Conservation (phyloP, 2,329 filamentous ascomycete genomes). For the Verticillium tricorpus region DNA sequence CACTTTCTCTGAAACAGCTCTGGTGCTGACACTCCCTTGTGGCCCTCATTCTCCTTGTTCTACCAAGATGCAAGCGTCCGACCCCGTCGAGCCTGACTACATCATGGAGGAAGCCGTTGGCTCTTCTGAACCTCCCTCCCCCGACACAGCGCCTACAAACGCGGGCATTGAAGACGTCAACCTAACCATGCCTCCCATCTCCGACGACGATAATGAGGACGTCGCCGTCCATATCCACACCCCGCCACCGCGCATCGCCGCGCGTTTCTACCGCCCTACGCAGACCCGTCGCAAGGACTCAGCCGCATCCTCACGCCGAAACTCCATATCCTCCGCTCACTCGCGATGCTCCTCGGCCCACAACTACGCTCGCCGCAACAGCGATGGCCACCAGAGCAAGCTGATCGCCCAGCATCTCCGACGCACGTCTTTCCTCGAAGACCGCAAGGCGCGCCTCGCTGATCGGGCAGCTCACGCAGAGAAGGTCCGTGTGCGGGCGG, state of each 20-base stretch:
- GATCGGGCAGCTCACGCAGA: conserved; percentile 79
- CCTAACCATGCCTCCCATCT: conserved; percentile 31
- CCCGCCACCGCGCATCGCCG: conserved; percentile 72
- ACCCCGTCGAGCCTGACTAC: background rate
- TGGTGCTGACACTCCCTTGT: background rate
- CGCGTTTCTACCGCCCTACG: conserved; percentile 68
- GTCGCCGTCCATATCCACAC: conserved; percentile 40
- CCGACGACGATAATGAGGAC: conserved; percentile 27
- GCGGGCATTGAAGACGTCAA: conserved; percentile 28
- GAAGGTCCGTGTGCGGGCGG: conserved; percentile 73
- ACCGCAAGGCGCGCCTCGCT: conserved; percentile 72
- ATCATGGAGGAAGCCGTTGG: conserved; percentile 27
- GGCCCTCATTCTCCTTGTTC: background rate
- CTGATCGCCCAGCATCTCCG: conserved; percentile 75
- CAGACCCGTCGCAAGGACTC: conserved; percentile 68
- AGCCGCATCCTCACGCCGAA: conserved; percentile 72
- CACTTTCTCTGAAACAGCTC: background rate
- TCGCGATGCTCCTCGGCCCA: conserved; percentile 61
- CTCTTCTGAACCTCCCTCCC: conserved; percentile 16
- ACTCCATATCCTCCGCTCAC: conserved; percentile 73
- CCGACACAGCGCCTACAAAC: conserved; percentile 28
- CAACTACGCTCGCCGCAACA: conserved; percentile 43
- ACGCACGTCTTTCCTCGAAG: conserved; percentile 74
- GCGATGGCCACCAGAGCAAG: conserved; percentile 64
- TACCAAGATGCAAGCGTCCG: background rate